Conservation (phyloP, 2,329 filamentous ascomycete genomes). For the Fusarium anguioides region DNA sequence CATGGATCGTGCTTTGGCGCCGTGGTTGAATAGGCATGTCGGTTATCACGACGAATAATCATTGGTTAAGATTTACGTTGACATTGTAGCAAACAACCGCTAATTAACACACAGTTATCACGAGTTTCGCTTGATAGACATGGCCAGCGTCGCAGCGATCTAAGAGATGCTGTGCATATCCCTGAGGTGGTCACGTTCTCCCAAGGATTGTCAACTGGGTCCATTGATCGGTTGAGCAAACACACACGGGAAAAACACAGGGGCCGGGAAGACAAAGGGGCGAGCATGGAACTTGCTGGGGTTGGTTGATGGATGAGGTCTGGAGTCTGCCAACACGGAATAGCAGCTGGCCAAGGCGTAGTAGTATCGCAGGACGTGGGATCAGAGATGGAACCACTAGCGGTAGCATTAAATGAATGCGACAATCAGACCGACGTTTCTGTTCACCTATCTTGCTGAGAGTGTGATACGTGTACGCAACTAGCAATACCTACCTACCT, state of each 20-base stretch:
- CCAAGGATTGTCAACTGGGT: neutral
- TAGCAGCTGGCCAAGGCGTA: conserved; percentile 26
- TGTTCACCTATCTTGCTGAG: neutral
- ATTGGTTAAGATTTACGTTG: neutral
- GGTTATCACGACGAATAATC: neutral
- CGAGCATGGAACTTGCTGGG: neutral
- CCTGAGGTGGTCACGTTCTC: conserved; percentile 7
- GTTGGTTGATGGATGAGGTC: conserved; percentile 3
- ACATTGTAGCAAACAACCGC: neutral
- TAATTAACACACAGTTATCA: neutral
- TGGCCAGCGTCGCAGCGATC: neutral
- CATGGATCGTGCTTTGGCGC: neutral
- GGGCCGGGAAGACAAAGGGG: neutral
- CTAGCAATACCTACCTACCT: no score
- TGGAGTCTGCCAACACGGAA: conserved; percentile 16
- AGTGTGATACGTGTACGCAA: conserved; percentile 1
- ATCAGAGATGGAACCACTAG: conserved; percentile 28
- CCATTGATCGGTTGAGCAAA: neutral
- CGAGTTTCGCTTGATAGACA: neutral
- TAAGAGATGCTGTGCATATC: neutral
- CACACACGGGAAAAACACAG: neutral
- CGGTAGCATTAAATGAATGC: conserved; percentile 9
- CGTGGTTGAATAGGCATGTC: neutral
- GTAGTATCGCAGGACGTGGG: conserved; percentile 26
- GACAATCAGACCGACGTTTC: conserved; percentile 23